Evolutionary conservation across 768 basidiomycete genomes (phyloP).

Genomic region (Ramaria sp.): DNA sequence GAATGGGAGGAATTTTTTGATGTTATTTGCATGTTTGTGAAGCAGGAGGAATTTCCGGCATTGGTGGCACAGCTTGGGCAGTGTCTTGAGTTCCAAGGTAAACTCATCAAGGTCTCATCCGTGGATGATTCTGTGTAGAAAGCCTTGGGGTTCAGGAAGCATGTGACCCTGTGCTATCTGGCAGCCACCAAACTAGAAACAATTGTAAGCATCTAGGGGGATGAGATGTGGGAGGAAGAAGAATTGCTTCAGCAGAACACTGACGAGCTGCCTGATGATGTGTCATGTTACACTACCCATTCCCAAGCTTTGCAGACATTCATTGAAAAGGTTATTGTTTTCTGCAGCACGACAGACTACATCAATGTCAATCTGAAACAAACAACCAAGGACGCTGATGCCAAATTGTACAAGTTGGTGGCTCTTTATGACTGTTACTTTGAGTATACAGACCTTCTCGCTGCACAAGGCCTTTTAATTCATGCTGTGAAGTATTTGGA

Average conservation of each 20-base stretch:
- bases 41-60: constrained; percentile 71
- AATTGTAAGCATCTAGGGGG: constrained; percentile 82
- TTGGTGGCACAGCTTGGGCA: constrained; percentile 88
- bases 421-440: constrained; percentile 86
- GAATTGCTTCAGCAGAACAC: constrained; percentile 29
- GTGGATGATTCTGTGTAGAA: constrained; percentile 28
- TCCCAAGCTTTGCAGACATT: constrained; percentile 85
- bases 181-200: constrained; percentile 85
- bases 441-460: constrained; percentile 90
- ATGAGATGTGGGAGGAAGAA: constrained; percentile 86
- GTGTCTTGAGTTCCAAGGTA: constrained; percentile 79
- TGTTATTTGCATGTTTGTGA: constrained; percentile 90
- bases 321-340: constrained; percentile 93
- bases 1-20: constrained; percentile 98
- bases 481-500: constrained; percentile 74
- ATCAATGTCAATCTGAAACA: constrained; percentile 57
- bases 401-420: constrained; percentile 71
- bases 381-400: constrained; percentile 30
- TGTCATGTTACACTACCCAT: constrained; percentile 66
- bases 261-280: constrained; percentile 20
- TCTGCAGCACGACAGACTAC: constrained; percentile 78
- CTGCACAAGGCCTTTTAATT: constrained; percentile 78
- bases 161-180: constrained; percentile 88
- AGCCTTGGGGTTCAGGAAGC: constrained; percentile 56
- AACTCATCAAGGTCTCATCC: constrained; percentile 41